Evolutionary conservation across 129 eudicot species (phyloP).

Genomic region (Solidago caesia): DNA sequence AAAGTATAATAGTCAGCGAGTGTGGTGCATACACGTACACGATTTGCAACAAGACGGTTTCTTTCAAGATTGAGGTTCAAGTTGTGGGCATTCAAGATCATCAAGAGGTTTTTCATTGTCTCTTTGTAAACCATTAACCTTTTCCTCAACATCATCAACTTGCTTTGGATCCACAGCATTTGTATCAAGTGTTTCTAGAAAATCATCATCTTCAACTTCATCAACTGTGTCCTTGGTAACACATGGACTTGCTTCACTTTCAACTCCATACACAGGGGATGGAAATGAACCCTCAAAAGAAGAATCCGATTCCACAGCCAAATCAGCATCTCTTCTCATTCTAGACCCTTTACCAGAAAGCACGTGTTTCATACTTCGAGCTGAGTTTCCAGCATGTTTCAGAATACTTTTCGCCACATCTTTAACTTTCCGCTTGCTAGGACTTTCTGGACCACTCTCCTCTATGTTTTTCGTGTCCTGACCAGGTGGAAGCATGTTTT

Average conservation of each 20-base stretch:
- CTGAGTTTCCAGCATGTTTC: slow-evolving; percentile 76
- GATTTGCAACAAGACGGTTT: slow-evolving; percentile 23
- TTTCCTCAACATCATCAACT: slow-evolving; percentile 8
- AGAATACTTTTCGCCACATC: slow-evolving; percentile 60
- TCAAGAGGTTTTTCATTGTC: slow-evolving; percentile 1
- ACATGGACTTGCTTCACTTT: slow-evolving; percentile 27
- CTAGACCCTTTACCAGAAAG: slow-evolving; percentile 56
- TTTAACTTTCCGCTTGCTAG: slow-evolving; percentile 40
- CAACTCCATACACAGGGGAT: slow-evolving; percentile 32
- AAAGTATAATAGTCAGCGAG: slow-evolving; percentile 40
- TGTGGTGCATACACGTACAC: background rate
- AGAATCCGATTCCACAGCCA: slow-evolving; percentile 42
- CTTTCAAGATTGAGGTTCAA: slow-evolving; percentile 5
- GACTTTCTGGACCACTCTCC: slow-evolving; percentile 41
- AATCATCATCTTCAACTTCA: slow-evolving; percentile 18
- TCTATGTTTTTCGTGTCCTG: slow-evolving; percentile 29
- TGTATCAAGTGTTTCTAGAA: background rate
- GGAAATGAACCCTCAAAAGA: slow-evolving; percentile 50
- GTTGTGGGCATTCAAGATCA: slow-evolving; percentile 8
- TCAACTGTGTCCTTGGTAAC: slow-evolving; percentile 9
- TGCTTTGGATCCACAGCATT: background rate
- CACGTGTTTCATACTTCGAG: slow-evolving; percentile 45
- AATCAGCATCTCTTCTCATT: slow-evolving; percentile 44
- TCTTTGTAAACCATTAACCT: slow-evolving; percentile 19
- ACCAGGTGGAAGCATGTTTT: slow-evolving; percentile 29